phyloP scores from a whole-genome alignment of 1,284 basidiomycete genomes.

The Ceratobasidium sp. region DNA sequence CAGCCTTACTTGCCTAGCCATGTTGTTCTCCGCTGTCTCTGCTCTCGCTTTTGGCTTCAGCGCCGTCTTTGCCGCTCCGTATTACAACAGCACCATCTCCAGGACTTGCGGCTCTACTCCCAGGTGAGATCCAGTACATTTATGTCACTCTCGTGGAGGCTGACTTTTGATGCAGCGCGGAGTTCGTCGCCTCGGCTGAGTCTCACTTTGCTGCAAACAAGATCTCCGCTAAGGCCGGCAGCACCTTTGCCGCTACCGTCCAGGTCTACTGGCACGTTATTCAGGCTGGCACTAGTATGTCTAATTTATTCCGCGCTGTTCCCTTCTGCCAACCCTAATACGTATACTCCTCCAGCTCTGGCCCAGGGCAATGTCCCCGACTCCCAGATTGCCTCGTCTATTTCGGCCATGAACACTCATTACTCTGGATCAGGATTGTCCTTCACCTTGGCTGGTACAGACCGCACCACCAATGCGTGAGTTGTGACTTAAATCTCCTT shows the following conservation, averaged over 20 bases:
- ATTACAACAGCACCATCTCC: conserved; percentile 36
- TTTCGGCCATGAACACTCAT: conserved; percentile 52
- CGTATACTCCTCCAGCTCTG: conserved; percentile 17
- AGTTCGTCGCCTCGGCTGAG: conserved; percentile 46
- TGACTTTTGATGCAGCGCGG: conserved; percentile 19
- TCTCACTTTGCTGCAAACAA: conserved; percentile 57
- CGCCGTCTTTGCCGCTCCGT: conserved; percentile 41
- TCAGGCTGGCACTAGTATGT: conserved; percentile 38
- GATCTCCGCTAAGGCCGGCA: conserved; percentile 28
- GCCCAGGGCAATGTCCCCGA: conserved; percentile 48
- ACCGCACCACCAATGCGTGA: conserved; percentile 56
- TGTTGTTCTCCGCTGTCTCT: conserved; percentile 41
- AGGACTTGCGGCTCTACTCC: conserved; percentile 44
- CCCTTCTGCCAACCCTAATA: background rate
- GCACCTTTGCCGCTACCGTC: conserved; percentile 41
- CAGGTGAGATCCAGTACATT: background rate
- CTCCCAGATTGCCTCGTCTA: conserved; percentile 50
- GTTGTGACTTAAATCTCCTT: background rate
- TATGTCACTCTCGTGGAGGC: background rate
- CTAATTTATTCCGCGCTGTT: too few species aligned
- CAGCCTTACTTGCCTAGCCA: conserved; percentile 1
- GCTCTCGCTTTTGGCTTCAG: conserved; percentile 37
- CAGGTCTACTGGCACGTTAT: conserved; percentile 49
- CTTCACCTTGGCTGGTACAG: conserved; percentile 54
- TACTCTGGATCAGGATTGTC: conserved; percentile 53